These are phyloP conservation scores for Silybum marianum DNA, from an alignment of 129 eudicot genomes.

Conservation along the genomic window DNA sequence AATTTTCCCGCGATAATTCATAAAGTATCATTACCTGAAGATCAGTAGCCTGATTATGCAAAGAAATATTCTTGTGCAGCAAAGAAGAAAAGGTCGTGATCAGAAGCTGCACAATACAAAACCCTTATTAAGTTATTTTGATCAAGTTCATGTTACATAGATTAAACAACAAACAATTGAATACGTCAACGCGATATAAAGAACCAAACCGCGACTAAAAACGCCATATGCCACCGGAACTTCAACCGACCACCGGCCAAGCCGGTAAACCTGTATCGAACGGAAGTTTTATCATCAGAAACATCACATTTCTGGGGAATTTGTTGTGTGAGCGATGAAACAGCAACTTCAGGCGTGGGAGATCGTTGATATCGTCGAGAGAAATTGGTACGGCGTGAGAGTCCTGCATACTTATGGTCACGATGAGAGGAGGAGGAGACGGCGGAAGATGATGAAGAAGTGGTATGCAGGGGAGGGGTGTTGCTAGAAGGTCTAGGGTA, in stretches of 20 bases:
- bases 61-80: constrained; percentile 57
- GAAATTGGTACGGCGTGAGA: constrained; percentile 44
- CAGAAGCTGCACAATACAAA: constrained; percentile 49
- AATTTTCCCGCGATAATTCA: neutral
- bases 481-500: constrained; percentile 31
- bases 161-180: neutral
- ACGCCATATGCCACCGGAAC: constrained; percentile 60
- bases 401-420: constrained; percentile 39
- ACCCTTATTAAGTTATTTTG: neutral
- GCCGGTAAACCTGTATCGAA: constrained; percentile 19
- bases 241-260: constrained; percentile 33
- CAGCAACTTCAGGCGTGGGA: constrained; percentile 12
- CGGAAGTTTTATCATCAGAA: constrained; percentile 21
- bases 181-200: neutral
- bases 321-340: constrained; percentile 9
- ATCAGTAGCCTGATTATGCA: constrained; percentile 49
- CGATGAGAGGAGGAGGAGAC: constrained; percentile 9
- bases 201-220: constrained; percentile 46
- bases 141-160: neutral
- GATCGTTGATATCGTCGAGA: constrained; percentile 29
- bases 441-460: constrained; percentile 8
- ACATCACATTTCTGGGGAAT: constrained; percentile 33
- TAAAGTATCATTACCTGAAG: constrained; percentile 55
- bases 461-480: neutral
- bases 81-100: constrained; percentile 49